Percentiles rank a stretch among this genome's conserved stretches.
These are phyloP conservation scores for Parsonsia alboflavescens DNA, from an alignment of 257 asterid genomes.

Conservation along the genomic window DNA sequence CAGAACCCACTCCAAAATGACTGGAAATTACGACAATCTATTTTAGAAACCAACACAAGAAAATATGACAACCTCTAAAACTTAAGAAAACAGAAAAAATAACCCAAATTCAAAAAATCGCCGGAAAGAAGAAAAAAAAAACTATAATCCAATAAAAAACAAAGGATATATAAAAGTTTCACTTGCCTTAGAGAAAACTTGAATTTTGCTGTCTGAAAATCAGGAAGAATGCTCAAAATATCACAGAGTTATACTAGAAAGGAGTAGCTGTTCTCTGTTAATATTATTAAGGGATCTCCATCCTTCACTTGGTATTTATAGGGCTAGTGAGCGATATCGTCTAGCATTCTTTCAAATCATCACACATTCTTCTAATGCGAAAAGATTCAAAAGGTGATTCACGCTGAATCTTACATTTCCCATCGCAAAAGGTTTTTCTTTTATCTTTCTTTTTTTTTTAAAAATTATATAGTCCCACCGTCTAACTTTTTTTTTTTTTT, in stretches of 20 bases:
- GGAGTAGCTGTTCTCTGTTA: not conserved
- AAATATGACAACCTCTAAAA: not conserved
- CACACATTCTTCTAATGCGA: too few relatives aligned
- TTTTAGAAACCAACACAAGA: not conserved
- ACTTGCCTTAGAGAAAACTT: constrained; percentile 2
- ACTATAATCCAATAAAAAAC: not conserved
- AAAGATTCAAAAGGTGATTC: too few relatives aligned
- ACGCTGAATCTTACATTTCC: too few relatives aligned
- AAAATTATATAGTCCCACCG: too few relatives aligned
- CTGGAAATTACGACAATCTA: not conserved
- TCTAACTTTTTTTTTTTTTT: too few relatives aligned
- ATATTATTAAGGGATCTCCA: not conserved
- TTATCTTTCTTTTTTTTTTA: too few relatives aligned
- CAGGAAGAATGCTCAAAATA: not conserved
- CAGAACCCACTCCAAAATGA: not conserved
- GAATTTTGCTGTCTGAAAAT: not conserved
- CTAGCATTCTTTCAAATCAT: too few relatives aligned
- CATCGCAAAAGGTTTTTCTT: too few relatives aligned
- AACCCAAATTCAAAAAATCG: constrained; percentile 1
- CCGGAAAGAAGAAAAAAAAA: not conserved
- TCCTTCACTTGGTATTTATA: not conserved
- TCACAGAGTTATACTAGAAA: not conserved
- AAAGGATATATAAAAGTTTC: not conserved
- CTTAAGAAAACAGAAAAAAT: not conserved
- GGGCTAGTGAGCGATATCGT: not conserved